These are phyloP conservation scores for Lachnellula willkommii DNA, from an alignment of 2,329 filamentous ascomycete genomes.

Conservation along the genomic window DNA sequence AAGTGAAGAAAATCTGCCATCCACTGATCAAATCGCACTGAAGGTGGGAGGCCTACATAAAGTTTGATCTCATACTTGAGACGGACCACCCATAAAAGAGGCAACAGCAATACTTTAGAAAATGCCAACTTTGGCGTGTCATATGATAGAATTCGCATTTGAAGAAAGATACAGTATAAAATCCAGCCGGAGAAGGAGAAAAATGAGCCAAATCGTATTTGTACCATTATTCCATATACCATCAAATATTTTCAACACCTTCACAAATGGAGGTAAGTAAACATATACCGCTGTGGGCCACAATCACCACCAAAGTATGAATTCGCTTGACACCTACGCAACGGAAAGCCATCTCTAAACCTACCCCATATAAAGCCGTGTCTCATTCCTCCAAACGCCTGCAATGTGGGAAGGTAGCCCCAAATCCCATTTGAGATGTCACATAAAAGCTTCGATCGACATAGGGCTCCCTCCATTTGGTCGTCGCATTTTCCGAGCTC, in stretches of 20 bases:
- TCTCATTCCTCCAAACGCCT: constrained; percentile 3
- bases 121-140: not conserved
- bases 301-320: constrained; percentile 4
- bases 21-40: no score
- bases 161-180: no score
- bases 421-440: not conserved
- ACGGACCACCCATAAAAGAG: no score
- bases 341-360: constrained; percentile 2
- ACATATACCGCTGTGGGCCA: not conserved
- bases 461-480: constrained; percentile 30
- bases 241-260: not conserved
- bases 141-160: no score
- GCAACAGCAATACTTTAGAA: no score
- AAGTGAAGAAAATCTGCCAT: no score
- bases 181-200: no score
- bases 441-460: constrained; percentile 26
- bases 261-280: not conserved
- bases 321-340: constrained; percentile 1
- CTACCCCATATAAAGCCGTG: constrained; percentile 1
- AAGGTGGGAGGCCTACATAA: no score
- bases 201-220: no score
- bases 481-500: constrained; percentile 9
- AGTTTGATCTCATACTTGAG: no score
- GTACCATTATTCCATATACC: no score
- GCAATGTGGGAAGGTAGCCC: constrained; percentile 2